Evolutionary conservation across 2,329 filamentous ascomycete genomes (phyloP), one percentile per base, ranked within the genome.

Genomic region (Atkinsonella hypoxylon): DNA sequence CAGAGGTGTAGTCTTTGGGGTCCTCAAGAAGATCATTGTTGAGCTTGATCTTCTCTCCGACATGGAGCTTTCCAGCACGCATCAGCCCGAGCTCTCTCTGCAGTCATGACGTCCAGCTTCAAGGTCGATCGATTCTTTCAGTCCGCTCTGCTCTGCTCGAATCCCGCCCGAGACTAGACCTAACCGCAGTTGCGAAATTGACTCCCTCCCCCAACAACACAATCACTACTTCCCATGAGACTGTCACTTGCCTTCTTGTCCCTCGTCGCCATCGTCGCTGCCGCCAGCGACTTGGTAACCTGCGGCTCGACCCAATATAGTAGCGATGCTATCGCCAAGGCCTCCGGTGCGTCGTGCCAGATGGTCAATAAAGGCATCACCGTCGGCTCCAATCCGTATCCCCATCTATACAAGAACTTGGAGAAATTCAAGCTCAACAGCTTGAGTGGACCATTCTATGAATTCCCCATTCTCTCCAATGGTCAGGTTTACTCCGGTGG

Each of bases 351-450:
- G 45, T 78, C 76, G 3, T 82, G 73, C 67, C 60, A 64, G 18
- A 72, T 77, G 58, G 72, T 78, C 61, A 54, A 65, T 48, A 55
- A 64, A 30, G 69, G 68, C 46, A 57, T 58, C 30, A 60, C 61
- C 39, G 64, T 63, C 40, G 69, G 70, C 54, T 60, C 62, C 50
- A 59, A 54, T 13, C 51, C 26, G 38, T 82, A 83, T 62, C 79
- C 79, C 0, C 79, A 83, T 61, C 64, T 64, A 36, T 83, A 79
- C 67, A 75, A 80, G 63, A 76, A 83, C 68, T 75, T 75, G 57
- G 80, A 84, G 59, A 79, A 77, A 17, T 83, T 85, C 61, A 64
- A 69, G 40, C 83, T 85, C 62, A 52, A 57, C n/a, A 56, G 69
- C 2, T 73, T 82, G 5, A 55, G 61, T 3, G 78, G 77, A 0